phyloP scores from a whole-genome alignment of 2,329 filamentous ascomycete species.

The Zalaria obscura region DNA sequence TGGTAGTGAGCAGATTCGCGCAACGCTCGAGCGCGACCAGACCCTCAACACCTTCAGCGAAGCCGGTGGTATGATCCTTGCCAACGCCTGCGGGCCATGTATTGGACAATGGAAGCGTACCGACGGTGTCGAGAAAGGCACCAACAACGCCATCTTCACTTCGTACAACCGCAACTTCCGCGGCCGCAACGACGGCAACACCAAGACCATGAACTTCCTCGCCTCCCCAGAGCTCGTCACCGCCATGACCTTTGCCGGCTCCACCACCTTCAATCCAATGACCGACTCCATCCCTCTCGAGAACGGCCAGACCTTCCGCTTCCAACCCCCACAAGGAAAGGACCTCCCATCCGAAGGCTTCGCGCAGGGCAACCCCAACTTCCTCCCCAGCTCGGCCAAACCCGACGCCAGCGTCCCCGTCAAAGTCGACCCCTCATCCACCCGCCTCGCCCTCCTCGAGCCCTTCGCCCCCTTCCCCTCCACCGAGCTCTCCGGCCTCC shows the following conservation, averaged over 20 bases:
- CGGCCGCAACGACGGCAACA: constrained; percentile 92
- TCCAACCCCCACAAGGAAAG: constrained; percentile 54
- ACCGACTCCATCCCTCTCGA: constrained; percentile 73
- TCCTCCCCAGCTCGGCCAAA: constrained; percentile 57
- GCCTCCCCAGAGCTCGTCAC: constrained; percentile 95
- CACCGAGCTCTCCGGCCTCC: constrained; percentile 59
- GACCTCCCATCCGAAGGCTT: constrained; percentile 61
- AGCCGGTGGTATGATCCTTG: constrained; percentile 78
- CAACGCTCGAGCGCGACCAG: constrained; percentile 78
- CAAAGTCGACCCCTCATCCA: constrained; percentile 72
- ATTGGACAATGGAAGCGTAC: constrained; percentile 93
- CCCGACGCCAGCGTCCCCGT: constrained; percentile 60
- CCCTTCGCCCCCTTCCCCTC: constrained; percentile 76
- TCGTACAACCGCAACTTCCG: constrained; percentile 99
- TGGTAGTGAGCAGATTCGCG: constrained; percentile 90
- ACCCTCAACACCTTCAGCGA: constrained; percentile 74
- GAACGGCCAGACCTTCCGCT: constrained; percentile 66
- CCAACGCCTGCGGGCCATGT: constrained; percentile 86
- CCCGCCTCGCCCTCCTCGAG: constrained; percentile 79
- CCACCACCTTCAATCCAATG: constrained; percentile 86
- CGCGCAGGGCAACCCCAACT: constrained; percentile 58
- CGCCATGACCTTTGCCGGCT: constrained; percentile 84
- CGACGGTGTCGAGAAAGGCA: constrained; percentile 71
- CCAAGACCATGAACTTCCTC: constrained; percentile 95
- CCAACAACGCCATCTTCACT: constrained; percentile 84